A percentile compares a stretch with the other conserved stretches of the same genome.
Conservation (phyloP, 75 land plant genomes). For the Cryptomeria japonica region DNA sequence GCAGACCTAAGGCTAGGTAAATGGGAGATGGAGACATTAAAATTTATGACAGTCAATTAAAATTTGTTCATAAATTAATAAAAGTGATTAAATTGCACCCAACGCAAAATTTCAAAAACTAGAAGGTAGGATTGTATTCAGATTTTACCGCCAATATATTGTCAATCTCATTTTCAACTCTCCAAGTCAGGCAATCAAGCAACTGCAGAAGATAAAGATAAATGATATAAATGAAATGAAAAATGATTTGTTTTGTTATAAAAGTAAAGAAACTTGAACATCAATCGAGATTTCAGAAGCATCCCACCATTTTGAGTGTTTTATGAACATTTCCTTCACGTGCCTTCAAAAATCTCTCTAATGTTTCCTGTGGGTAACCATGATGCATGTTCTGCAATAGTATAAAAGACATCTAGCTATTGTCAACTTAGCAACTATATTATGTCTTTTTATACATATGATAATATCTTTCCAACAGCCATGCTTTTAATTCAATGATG, state of each 20-base stretch:
- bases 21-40: background rate
- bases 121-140: background rate
- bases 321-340: constrained; percentile 83
- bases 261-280: background rate
- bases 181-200: constrained; percentile 84
- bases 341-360: constrained; percentile 81
- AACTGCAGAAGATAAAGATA: constrained; percentile 47
- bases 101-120: background rate
- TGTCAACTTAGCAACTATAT: background rate
- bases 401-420: background rate
- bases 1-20: background rate
- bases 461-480: background rate
- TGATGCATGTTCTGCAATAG: constrained; percentile 72
- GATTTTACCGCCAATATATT: constrained; percentile 73
- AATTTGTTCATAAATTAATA: background rate
- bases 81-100: background rate
- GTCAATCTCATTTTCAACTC: constrained; percentile 84
- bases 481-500: background rate
- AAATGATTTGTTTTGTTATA: background rate
- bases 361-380: constrained; percentile 58
- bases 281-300: background rate
- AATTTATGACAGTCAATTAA: background rate
- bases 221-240: background rate
- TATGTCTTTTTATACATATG: background rate
- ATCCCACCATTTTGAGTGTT: constrained; percentile 84